Evolutionary conservation across 768 basidiomycete species (phyloP).

Genomic region (Lepiota venenata): DNA sequence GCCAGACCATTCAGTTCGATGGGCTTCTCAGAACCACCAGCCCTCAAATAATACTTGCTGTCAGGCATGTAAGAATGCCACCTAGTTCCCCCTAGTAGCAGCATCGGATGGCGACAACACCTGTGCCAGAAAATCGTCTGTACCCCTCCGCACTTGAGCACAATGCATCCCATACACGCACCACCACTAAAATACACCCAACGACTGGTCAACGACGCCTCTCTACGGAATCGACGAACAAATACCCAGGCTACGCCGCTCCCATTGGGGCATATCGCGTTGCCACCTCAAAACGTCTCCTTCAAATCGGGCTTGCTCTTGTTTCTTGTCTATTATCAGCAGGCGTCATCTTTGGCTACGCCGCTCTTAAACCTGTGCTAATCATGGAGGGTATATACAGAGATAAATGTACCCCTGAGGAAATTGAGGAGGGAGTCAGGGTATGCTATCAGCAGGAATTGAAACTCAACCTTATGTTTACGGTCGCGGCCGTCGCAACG

Average conservation of each 20-base stretch:
- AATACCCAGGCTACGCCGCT: no score
- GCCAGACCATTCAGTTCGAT: not conserved
- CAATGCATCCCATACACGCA: no score
- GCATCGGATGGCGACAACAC: no score
- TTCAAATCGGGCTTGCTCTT: not conserved
- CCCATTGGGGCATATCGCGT: not conserved
- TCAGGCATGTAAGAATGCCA: no score
- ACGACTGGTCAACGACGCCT: no score
- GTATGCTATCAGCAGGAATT: constrained; percentile 3
- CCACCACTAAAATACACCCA: no score
- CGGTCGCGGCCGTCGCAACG: constrained; percentile 4
- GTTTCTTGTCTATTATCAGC: not conserved
- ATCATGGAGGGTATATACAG: constrained; percentile 1
- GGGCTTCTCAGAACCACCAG: not conserved
- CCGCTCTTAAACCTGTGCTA: constrained; percentile 4
- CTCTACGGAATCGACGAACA: no score
- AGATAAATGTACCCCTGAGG: not conserved
- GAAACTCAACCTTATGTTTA: constrained; percentile 7
- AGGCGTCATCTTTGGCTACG: constrained; percentile 7
- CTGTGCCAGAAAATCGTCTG: no score
- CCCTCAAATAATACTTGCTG: no score
- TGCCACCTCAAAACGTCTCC: not conserved
- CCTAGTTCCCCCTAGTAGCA: no score
- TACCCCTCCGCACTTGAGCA: no score
- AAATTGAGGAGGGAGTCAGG: constrained; percentile 1